These are phyloP conservation scores for Litsea cubeba DNA, from an alignment of 164 flowering plant species.

Conservation along the genomic window DNA sequence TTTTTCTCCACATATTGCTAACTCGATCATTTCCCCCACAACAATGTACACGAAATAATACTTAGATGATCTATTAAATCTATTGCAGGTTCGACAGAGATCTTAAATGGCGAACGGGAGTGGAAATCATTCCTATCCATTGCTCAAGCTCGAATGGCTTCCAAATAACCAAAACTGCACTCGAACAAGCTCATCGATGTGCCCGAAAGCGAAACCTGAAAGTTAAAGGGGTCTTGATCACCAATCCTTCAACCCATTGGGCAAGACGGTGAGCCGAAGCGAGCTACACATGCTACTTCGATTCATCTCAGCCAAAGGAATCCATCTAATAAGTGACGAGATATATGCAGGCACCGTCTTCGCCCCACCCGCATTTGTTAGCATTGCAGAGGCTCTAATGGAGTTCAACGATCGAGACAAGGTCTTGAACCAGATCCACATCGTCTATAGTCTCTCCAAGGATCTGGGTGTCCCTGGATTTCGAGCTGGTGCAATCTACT, in stretches of 20 bases:
- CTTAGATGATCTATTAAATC: background rate
- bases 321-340: slow-evolving; percentile 38
- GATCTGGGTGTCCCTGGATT: slow-evolving; percentile 45
- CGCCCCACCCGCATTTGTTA: slow-evolving; percentile 21
- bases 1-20: background rate
- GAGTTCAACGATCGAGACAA: slow-evolving; percentile 5
- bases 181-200: slow-evolving; percentile 28
- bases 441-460: slow-evolving; percentile 38
- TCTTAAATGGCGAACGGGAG: slow-evolving; percentile 40
- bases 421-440: slow-evolving; percentile 21
- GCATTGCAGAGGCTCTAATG: slow-evolving; percentile 21
- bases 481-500: slow-evolving; percentile 35
- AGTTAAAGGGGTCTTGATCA: slow-evolving; percentile 36
- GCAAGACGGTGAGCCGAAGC: slow-evolving; percentile 24
- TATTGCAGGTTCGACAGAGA: slow-evolving; percentile 36
- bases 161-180: slow-evolving; percentile 26
- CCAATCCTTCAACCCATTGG: slow-evolving; percentile 41
- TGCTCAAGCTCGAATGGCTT: slow-evolving; percentile 32
- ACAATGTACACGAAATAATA: background rate
- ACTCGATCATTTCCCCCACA: no score
- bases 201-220: slow-evolving; percentile 24
- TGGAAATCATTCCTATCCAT: slow-evolving; percentile 31
- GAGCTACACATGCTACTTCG: slow-evolving; percentile 28
- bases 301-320: slow-evolving; percentile 18
- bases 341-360: slow-evolving; percentile 39